Base-by-base conservation (phyloP, 768 basidiomycete species). In the Boletus rex-veris region DNA sequence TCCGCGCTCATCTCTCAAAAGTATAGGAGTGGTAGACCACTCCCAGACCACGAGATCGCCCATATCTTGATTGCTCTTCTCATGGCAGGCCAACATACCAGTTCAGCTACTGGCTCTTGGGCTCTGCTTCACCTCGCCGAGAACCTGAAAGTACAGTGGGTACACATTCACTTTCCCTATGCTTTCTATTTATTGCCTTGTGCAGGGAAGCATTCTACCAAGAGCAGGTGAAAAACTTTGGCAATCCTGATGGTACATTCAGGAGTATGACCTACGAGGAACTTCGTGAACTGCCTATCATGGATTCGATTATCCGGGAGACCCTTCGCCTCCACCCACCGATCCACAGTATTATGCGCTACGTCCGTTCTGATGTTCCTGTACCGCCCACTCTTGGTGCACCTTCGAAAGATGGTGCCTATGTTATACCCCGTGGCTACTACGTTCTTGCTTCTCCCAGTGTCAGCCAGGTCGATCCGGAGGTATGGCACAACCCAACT, bases 81-180 rank as follows among this genome's bases (percentile, higher is more conserved):
- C 58, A 98, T 99, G 97, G 97, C 97, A 41, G 97, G 97, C 37
- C 97, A 99, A 74, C 97, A 99, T 73, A 99, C 97, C 0, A 92
- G 90, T 62, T 97, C 97, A 14, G 87, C 97, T 3, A 88, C 92
- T 19, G 85, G 85, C 31, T 87, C 93, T 10, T 99, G 97, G 97
- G 69, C 86, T 15, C 77, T 98, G 37, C 81, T 98, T 40, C 92
- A 97, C 65, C 70, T 98, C 30, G 96, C 94, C 28, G 75, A 82
- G 58, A 80, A 85, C 44, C 81, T 80, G 1, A 83, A 89, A 24
- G 63, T 95, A 56, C 84, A 82, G 91, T 94, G 66, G 63, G 87
- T 80, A 11, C 7, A 19, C 4, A 37, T 43, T 8, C 10, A 18
- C 31, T 11, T 39, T 18, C 4, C 15, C 15, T 28, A 18, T 24